Evolutionary conservation across 371 early-diverging fungal species (phyloP).

Genomic region (Lichtheimia ornata): DNA sequence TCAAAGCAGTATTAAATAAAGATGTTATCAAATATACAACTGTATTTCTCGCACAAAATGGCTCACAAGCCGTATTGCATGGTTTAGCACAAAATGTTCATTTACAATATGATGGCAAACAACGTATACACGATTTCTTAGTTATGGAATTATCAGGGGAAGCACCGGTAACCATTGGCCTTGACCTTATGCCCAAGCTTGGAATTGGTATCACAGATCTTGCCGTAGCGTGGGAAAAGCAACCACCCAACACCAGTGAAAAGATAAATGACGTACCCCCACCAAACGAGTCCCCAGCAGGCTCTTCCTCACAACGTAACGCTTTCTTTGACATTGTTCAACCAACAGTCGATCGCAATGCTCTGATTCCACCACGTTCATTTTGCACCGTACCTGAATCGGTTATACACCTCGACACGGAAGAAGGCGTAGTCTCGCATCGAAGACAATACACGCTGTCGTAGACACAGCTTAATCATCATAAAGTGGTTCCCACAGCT

Average conservation of each 20-base stretch:
- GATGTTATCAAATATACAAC: no score
- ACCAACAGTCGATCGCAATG: constrained; percentile 7
- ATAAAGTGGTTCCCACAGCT: no score
- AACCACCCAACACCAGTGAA: no score
- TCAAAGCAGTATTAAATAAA: no score
- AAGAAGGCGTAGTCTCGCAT: neutral
- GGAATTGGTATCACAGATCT: neutral
- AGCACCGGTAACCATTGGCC: neutral
- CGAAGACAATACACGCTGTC: constrained; percentile 18
- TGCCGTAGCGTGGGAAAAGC: neutral
- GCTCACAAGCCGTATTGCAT: no score
- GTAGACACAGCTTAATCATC: no score
- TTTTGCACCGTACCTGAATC: constrained; percentile 22
- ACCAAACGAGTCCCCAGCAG: constrained; percentile 1
- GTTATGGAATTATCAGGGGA: neutral
- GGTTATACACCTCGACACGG: constrained; percentile 7
- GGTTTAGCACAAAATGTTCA: no score
- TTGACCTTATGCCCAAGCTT: neutral
- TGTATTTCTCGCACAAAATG: no score
- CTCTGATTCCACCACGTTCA: constrained; percentile 5
- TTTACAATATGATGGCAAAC: constrained; percentile 1
- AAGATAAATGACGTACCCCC: neutral
- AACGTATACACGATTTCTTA: neutral
- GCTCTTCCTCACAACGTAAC: neutral
- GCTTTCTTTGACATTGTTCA: neutral